Evolutionary conservation across 495 filamentous ascomycete species (phyloP).

Genomic region (Staphylotrichum longicolle): DNA sequence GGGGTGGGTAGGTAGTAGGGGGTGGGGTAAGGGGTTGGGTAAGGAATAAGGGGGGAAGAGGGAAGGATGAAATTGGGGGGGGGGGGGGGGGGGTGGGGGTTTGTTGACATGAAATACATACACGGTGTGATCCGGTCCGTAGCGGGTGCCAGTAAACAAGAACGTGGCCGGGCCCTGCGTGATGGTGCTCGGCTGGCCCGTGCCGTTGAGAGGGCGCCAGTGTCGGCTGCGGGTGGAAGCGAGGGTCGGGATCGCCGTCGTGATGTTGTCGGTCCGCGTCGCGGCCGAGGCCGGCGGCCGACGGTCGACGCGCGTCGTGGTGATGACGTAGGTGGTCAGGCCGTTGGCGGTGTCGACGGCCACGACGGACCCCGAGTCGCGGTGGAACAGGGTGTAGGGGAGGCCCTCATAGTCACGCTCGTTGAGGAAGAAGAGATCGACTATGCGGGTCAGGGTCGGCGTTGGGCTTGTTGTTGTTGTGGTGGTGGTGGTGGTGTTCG

Average conservation of each 20-base stretch:
- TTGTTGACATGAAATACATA: conserved; percentile 3
- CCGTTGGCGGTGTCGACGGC: conserved; percentile 17
- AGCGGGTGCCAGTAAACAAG: conserved; percentile 26
- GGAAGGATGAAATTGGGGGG: too few relatives aligned
- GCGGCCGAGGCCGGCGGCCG: not conserved
- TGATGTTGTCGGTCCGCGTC: conserved; percentile 8
- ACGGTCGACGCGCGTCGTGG: conserved; percentile 14
- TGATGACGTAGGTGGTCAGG: conserved; percentile 29
- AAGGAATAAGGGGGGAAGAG: too few relatives aligned
- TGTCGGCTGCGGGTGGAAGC: not conserved
- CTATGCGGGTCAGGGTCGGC: conserved; percentile 16
- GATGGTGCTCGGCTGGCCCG: conserved; percentile 28
- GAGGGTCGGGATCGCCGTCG: conserved; percentile 8
- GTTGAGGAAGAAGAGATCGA: conserved; percentile 33
- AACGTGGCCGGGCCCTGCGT: conserved; percentile 33
- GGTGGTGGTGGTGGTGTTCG: not conserved
- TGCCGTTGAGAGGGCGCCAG: conserved; percentile 13
- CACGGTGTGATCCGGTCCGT: conserved; percentile 19
- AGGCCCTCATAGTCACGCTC: conserved; percentile 30
- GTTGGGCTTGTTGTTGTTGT: not conserved
- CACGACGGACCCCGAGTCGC: conserved; percentile 26
- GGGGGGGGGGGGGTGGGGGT: not conserved
- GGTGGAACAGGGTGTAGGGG: conserved; percentile 28
- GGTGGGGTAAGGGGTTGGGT: too few relatives aligned
- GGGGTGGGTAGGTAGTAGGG: too few relatives aligned